Percentiles rank a stretch among this genome's conserved stretches.
Conservation (phyloP, 805 yeast species). For the Lipomyces yamanashiensis region DNA sequence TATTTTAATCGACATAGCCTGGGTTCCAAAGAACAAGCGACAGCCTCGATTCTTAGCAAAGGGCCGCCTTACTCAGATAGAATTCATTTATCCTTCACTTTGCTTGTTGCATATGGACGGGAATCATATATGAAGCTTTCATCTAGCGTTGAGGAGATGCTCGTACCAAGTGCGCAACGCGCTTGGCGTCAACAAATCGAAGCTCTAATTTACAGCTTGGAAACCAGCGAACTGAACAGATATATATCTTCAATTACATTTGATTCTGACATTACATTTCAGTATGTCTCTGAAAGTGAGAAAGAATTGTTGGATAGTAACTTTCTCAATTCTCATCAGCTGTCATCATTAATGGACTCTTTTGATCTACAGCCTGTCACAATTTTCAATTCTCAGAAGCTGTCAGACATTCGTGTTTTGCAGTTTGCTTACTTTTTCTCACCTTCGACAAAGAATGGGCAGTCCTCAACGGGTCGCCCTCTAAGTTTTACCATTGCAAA, state of each 20-base stretch:
- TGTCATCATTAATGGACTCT: conserved; percentile 21
- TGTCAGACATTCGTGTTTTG: conserved; percentile 13
- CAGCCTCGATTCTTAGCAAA: conserved; percentile 6
- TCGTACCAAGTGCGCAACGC: neutral
- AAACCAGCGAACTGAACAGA: conserved; percentile 10
- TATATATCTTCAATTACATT: conserved; percentile 15
- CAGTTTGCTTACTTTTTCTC: conserved; percentile 29
- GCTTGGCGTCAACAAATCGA: conserved; percentile 18
- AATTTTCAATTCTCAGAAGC: neutral
- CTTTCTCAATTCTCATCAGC: neutral
- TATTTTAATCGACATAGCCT: conserved; percentile 25
- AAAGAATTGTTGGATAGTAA: neutral
- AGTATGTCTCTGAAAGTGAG: conserved; percentile 11
- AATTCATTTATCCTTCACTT: conserved; percentile 32
- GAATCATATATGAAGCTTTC: neutral
- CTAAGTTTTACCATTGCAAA: conserved; percentile 62
- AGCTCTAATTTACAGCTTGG: neutral
- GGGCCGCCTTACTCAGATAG: conserved; percentile 22
- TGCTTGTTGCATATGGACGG: conserved; percentile 15
- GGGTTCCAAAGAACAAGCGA: conserved; percentile 11
- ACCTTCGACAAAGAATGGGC: neutral
- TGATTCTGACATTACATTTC: conserved; percentile 29
- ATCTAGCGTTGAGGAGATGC: neutral
- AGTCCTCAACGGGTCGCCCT: neutral
- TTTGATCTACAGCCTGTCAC: conserved; percentile 26